Evolutionary conservation across 176 grass and related monocot genomes (phyloP), one percentile per base, ranked within the genome.

Genomic region (Hordeum vulgare): DNA sequence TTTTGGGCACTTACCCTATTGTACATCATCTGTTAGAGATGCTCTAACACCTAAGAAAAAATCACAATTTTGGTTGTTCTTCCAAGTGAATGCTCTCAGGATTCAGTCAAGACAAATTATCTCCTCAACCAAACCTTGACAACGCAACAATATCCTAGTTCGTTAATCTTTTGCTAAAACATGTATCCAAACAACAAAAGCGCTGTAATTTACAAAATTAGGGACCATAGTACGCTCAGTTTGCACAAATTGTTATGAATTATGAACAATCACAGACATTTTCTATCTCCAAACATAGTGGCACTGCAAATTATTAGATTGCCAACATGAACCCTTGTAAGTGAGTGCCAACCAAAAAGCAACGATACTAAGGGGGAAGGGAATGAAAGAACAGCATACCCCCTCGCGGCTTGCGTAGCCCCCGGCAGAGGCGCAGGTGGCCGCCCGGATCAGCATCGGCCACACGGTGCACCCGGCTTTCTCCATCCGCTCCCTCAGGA

Each of bases 401-500:
- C 96, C 96, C 0, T 12, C 4, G 5, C 70, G 9, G 47, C 85
- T 82, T 1, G 28, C 17, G 40, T 95, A 95, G 26, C 80, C 83
- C 28, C 96, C 96, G 20, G 85, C 75, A 17, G 20, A 17, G 70
- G 13, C 4, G 49, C 83, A 85, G 58, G 53, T 75, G 1, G 60
- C 71, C 41, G 85, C 96, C 53, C 1, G 24, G 75, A 99, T 77
- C 45, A 99, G 59, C 47, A 54, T n/a, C 76, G 77, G 80, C 85
- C 83, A 94, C 42, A 94, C 75, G 13, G 81, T 75, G 87, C 96
- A 92, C 0, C 93, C 93, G 26, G 87, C 87, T 45, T 85, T 90
- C 63, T 92, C 91, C 93, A 96, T 92, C 81, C 68, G 20, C 78
- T 94, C 89, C 75, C 42, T 86, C 70, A 96, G 56, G 83, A 99